Percentiles rank a stretch among this genome's conserved stretches.
Evolutionary conservation across 305 asterid species (phyloP).

Genomic region (Rubia tinctorum): DNA sequence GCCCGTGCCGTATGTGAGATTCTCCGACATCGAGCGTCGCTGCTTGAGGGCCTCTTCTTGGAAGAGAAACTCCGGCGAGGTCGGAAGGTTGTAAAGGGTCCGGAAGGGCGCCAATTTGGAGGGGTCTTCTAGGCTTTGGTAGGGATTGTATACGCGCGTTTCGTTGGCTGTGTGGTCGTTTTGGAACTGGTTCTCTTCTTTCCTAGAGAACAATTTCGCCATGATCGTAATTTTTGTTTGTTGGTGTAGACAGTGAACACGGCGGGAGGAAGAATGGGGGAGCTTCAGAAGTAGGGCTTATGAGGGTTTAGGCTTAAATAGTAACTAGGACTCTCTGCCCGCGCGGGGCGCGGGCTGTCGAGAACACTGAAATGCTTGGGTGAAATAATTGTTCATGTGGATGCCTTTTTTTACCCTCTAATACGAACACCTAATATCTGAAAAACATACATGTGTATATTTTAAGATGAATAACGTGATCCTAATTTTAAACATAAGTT

Average conservation of each 20-base stretch:
- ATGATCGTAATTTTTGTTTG: background rate
- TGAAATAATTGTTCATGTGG: too few relatives aligned
- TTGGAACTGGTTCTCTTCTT: background rate
- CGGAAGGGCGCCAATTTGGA: background rate
- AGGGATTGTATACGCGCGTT: slow-evolving; percentile 26
- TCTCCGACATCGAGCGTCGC: slow-evolving; percentile 26
- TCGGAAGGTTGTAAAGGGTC: slow-evolving; percentile 20
- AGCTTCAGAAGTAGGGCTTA: background rate
- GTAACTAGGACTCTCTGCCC: too few relatives aligned
- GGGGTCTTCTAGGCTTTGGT: slow-evolving; percentile 16
- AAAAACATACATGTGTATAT: too few relatives aligned
- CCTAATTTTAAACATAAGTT: too few relatives aligned
- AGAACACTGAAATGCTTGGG: too few relatives aligned
- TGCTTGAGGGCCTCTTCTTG: slow-evolving; percentile 22
- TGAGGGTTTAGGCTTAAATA: background rate
- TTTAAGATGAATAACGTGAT: too few relatives aligned
- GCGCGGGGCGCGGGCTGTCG: too few relatives aligned
- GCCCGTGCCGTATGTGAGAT: slow-evolving; percentile 25
- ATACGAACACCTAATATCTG: too few relatives aligned
- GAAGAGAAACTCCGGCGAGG: slow-evolving; percentile 32
- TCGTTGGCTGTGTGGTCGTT: background rate
- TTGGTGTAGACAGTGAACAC: background rate
- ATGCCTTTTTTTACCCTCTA: too few relatives aligned
- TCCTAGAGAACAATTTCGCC: slow-evolving; percentile 4
- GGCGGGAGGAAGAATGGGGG: too few relatives aligned